phyloP scores from a whole-genome alignment of 2,329 filamentous ascomycete genomes.

The Xylaria sp. region DNA sequence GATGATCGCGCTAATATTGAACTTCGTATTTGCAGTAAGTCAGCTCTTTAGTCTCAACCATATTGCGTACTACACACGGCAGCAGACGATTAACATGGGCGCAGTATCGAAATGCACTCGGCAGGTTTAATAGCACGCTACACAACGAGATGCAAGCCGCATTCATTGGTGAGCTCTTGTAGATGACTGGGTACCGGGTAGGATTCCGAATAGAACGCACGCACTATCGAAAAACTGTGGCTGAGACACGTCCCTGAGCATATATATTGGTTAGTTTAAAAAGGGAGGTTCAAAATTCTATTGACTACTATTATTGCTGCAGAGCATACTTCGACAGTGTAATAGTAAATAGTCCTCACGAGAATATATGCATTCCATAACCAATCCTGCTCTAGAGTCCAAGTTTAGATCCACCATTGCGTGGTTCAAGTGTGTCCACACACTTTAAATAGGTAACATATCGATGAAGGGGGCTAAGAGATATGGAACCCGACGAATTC shows the following conservation, averaged over 20 bases:
- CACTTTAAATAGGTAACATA: conserved; percentile 1
- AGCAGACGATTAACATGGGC: conserved; percentile 48
- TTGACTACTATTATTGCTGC: neutral
- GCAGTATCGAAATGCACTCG: conserved; percentile 50
- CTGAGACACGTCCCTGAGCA: conserved; percentile 3
- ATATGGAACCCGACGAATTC: neutral
- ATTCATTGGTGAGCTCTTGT: conserved; percentile 45
- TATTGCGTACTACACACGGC: conserved; percentile 18
- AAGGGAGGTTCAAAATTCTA: neutral
- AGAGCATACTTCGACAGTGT: neutral
- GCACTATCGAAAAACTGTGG: neutral
- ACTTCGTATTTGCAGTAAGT: conserved; percentile 86
- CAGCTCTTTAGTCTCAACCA: neutral
- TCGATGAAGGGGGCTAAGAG: neutral
- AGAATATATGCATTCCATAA: conserved; percentile 10
- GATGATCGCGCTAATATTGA: conserved; percentile 81
- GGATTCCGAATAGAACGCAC: conserved; percentile 24
- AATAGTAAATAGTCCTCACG: neutral
- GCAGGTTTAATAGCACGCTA: conserved; percentile 37
- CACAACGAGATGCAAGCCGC: conserved; percentile 41
- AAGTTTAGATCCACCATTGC: neutral
- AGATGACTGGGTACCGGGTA: neutral
- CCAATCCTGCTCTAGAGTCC: neutral
- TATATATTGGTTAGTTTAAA: neutral
- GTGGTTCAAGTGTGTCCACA: neutral